Evolutionary conservation across 148 eudicot species (phyloP).

Genomic region (Chenopodium berlandieri): DNA sequence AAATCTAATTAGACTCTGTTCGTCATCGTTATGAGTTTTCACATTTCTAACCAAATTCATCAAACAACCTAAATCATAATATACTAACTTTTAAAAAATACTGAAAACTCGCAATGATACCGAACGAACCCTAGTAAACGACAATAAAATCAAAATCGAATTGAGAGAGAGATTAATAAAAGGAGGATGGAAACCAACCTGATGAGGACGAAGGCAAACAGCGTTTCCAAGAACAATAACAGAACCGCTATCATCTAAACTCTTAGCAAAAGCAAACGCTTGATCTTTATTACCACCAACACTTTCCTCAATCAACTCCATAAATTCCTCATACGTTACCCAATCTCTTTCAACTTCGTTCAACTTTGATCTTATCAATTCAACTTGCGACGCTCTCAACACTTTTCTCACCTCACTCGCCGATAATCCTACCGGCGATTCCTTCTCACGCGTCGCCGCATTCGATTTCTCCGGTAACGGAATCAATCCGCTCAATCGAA

Average conservation of each 20-base stretch:
- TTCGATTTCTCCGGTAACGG: conserved; percentile 23
- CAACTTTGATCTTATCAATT: conserved; percentile 49
- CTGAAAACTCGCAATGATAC: background rate
- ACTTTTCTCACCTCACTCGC: conserved; percentile 63
- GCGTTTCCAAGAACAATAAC: conserved; percentile 77
- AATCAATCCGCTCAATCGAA: conserved; percentile 53
- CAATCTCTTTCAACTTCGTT: conserved; percentile 34
- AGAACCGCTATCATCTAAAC: conserved; percentile 68
- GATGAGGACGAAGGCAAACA: conserved; percentile 76
- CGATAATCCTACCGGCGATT: conserved; percentile 35
- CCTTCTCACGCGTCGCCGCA: conserved; percentile 17
- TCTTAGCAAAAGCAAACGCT: conserved; percentile 53
- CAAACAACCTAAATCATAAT: too few relatives aligned
- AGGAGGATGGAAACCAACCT: conserved; percentile 45
- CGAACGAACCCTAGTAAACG: background rate
- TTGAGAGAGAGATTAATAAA: background rate
- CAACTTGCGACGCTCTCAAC: conserved; percentile 54
- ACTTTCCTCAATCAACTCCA: conserved; percentile 42
- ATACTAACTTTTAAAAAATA: too few relatives aligned
- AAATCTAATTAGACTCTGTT: too few relatives aligned
- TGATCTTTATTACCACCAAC: conserved; percentile 42
- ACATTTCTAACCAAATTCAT: background rate
- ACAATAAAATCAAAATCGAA: background rate
- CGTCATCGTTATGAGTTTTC: background rate
- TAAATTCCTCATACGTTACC: conserved; percentile 47